A percentile compares a stretch with the other conserved stretches of the same genome.
Evolutionary conservation across 306 rosid genomes (phyloP).

Genomic region (Malus orientalis): DNA sequence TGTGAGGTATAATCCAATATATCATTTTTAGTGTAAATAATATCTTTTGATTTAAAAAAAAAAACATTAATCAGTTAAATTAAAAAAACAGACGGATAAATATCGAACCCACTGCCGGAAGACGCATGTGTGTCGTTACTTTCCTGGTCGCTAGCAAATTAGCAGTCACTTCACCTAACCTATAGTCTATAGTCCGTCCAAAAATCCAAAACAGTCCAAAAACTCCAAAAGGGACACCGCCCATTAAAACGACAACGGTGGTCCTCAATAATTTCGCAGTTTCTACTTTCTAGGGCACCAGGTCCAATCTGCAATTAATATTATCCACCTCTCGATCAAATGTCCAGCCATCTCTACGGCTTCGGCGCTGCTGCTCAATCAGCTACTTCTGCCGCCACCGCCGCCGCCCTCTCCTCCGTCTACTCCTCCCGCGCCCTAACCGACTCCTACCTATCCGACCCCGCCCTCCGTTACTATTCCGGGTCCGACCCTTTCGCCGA

Average conservation of each 20-base stretch:
- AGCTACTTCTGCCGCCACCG: constrained; percentile 18
- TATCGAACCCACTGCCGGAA: too few relatives aligned
- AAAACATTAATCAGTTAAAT: too few relatives aligned
- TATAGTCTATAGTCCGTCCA: too few relatives aligned
- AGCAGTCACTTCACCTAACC: too few relatives aligned
- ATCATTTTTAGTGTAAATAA: too few relatives aligned
- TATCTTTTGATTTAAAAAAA: too few relatives aligned
- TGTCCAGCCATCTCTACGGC: constrained; percentile 36
- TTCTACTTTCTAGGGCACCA: not conserved
- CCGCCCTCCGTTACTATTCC: constrained; percentile 9
- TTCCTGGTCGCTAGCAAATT: too few relatives aligned
- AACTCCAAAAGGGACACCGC: too few relatives aligned
- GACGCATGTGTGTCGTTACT: too few relatives aligned
- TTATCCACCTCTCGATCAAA: not conserved
- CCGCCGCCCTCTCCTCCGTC: not conserved
- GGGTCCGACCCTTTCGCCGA: constrained; percentile 10
- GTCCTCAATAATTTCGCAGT: not conserved
- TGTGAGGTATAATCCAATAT: too few relatives aligned
- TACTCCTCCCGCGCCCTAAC: constrained; percentile 11
- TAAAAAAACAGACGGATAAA: too few relatives aligned
- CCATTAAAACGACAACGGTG: not conserved
- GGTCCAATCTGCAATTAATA: not conserved
- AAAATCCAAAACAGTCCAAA: too few relatives aligned
- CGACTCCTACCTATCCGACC: constrained; percentile 21
- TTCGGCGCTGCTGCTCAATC: constrained; percentile 25